phyloP scores from a whole-genome alignment of 2,329 filamentous ascomycete species.

The Cladosporium velox region DNA sequence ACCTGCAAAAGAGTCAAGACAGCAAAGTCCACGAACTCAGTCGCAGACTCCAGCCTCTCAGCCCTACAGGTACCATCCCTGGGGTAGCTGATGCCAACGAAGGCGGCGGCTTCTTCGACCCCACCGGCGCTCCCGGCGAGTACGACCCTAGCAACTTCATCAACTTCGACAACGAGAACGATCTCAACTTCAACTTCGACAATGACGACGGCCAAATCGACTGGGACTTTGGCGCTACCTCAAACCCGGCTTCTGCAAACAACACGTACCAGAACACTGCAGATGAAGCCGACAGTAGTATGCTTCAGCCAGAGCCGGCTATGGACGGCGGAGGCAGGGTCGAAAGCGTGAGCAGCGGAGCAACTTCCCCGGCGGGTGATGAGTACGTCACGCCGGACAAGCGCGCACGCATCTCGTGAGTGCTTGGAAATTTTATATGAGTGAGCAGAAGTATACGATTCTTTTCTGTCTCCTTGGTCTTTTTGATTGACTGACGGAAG shows the following conservation, averaged over 20 bases:
- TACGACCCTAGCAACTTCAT: slow-evolving; percentile 62
- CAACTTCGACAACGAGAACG: slow-evolving; percentile 53
- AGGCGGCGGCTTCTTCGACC: slow-evolving; percentile 38
- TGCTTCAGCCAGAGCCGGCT: slow-evolving; percentile 13
- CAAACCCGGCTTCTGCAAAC: not conserved
- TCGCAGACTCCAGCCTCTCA: slow-evolving; percentile 74
- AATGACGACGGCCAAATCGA: slow-evolving; percentile 22
- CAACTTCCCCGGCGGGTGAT: slow-evolving; percentile 38
- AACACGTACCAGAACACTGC: not conserved
- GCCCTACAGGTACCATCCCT: slow-evolving; percentile 76
- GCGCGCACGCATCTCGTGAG: slow-evolving; percentile 23
- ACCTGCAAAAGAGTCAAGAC: slow-evolving; percentile 77
- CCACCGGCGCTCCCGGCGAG: slow-evolving; percentile 40
- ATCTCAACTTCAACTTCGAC: slow-evolving; percentile 34
- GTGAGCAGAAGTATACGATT: not conserved
- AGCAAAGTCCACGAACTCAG: slow-evolving; percentile 74
- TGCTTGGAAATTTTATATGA: not conserved
- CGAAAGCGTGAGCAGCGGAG: slow-evolving; percentile 45
- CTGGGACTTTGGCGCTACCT: slow-evolving; percentile 25
- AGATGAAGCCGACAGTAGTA: not conserved
- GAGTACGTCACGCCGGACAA: slow-evolving; percentile 32
- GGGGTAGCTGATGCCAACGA: slow-evolving; percentile 55
- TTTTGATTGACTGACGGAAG: not conserved
- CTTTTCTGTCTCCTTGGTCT: not conserved
- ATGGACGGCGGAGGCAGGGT: slow-evolving; percentile 35